These are phyloP conservation scores for Phellopilus nigrolimitatus DNA, from an alignment of 1,284 basidiomycete species.

Conservation along the genomic window DNA sequence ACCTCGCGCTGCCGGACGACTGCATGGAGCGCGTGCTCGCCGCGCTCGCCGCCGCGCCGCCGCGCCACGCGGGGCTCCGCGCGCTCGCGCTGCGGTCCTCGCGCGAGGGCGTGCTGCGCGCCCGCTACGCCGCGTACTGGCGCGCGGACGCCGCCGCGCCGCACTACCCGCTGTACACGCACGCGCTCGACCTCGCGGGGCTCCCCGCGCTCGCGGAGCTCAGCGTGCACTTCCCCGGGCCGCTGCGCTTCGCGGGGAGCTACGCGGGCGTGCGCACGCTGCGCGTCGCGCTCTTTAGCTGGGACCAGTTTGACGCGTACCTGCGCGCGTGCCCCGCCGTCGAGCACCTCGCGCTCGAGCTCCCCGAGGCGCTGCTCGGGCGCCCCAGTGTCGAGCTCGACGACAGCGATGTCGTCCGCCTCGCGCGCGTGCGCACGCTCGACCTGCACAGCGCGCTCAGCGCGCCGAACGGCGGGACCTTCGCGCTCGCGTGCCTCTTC, in stretches of 20 bases:
- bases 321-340: conserved; percentile 3
- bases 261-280: neutral
- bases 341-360: neutral
- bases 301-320: conserved; percentile 8
- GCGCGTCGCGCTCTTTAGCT: neutral
- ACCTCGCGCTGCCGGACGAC: conserved; percentile 11
- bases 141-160: neutral
- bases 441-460: conserved; percentile 9
- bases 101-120: neutral
- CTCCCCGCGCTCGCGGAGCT: conserved; percentile 10
- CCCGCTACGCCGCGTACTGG: conserved; percentile 3
- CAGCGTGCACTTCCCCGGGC: conserved; percentile 7
- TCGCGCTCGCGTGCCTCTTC: neutral
- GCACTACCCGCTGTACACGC: neutral
- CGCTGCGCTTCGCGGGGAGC: neutral
- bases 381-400: neutral
- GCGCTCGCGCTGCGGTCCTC: conserved; percentile 7
- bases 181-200: neutral
- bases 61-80: neutral
- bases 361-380: neutral
- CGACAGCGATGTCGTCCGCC: no score
- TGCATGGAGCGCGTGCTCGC: conserved; percentile 14
- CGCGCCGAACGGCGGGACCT: neutral
- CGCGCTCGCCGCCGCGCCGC: neutral
- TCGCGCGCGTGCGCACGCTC: conserved; percentile 1